These are phyloP conservation scores for Candida khao-thaluensis DNA, from an alignment of 805 yeast genomes.

Conservation along the genomic window DNA sequence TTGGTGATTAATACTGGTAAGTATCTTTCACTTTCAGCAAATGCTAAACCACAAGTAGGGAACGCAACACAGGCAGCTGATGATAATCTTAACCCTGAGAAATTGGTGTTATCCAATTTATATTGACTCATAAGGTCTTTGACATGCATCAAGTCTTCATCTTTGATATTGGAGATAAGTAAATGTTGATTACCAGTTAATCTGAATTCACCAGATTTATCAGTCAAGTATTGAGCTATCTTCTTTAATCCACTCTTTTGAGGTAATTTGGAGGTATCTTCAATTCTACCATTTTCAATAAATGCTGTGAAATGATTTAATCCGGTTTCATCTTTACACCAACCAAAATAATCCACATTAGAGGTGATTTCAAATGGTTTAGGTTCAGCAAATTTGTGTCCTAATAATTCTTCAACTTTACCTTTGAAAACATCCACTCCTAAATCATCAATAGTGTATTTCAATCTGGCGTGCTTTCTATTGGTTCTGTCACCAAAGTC, in stretches of 20 bases:
- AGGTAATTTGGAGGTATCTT: conserved; percentile 85
- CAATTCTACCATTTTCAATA: conserved; percentile 95
- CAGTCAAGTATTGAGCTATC: conserved; percentile 68
- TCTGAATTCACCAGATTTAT: conserved; percentile 79
- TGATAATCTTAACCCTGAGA: conserved; percentile 80
- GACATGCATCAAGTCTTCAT: conserved; percentile 60
- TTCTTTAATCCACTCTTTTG: conserved; percentile 84
- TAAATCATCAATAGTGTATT: conserved; percentile 93
- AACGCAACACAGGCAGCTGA: conserved; percentile 97
- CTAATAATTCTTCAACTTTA: conserved; percentile 82
- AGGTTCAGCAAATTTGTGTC: conserved; percentile 68
- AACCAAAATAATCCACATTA: conserved; percentile 89
- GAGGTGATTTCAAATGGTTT: conserved; percentile 76
- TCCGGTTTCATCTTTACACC: conserved; percentile 85
- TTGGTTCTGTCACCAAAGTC: conserved; percentile 93
- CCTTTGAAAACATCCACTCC: conserved; percentile 80
- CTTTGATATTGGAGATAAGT: conserved; percentile 68
- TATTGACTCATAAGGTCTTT: conserved; percentile 66
- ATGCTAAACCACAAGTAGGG: conserved; percentile 98
- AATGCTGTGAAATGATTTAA: conserved; percentile 89
- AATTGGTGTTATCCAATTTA: conserved; percentile 79
- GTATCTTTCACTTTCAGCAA: conserved; percentile 97
- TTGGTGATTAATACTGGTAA: conserved; percentile 80
- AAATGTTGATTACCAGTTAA: conserved; percentile 96
- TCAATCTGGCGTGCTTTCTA: conserved; percentile 96